Conservation (phyloP, 768 basidiomycete genomes). For the Tulasnella sp. region DNA sequence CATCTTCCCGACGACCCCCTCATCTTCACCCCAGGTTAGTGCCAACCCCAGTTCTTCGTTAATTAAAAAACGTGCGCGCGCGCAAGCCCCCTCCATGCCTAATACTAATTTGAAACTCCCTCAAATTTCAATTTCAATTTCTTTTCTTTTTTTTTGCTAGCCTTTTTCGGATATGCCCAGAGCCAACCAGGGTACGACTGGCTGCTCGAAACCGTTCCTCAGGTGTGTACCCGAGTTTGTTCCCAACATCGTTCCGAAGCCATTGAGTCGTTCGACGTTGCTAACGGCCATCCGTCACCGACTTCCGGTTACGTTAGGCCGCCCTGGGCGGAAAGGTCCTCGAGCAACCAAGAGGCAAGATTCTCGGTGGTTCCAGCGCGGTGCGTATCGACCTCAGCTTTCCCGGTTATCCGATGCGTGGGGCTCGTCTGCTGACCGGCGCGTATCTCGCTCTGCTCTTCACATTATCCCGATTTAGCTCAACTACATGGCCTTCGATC, state of each 20-base stretch:
- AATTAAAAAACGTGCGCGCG: not conserved
- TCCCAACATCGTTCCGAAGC: not conserved
- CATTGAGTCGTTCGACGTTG: not conserved
- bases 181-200: slow-evolving; percentile 27
- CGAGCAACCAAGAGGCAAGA: slow-evolving; percentile 26
- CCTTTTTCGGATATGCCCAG: slow-evolving; percentile 19
- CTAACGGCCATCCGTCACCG: slow-evolving; percentile 10
- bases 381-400: not conserved
- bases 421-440: not conserved
- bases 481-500: slow-evolving; percentile 27
- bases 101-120: slow-evolving; percentile 6
- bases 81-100: not conserved
- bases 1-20: slow-evolving; percentile 30
- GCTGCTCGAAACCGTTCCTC: slow-evolving; percentile 19
- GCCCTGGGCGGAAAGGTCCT: not conserved
- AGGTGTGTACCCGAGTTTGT: not conserved
- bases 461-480: slow-evolving; percentile 14
- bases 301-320: not conserved
- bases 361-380: slow-evolving; percentile 33
- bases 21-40: slow-evolving; percentile 29
- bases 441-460: not conserved
- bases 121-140: no score
- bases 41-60: not conserved
- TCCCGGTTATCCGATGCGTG: not conserved
- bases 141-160: not conserved